A percentile compares a stretch with the other conserved stretches of the same genome.
Evolutionary conservation across 2,329 filamentous ascomycete species (phyloP).

Genomic region (Penicillium crustosum): DNA sequence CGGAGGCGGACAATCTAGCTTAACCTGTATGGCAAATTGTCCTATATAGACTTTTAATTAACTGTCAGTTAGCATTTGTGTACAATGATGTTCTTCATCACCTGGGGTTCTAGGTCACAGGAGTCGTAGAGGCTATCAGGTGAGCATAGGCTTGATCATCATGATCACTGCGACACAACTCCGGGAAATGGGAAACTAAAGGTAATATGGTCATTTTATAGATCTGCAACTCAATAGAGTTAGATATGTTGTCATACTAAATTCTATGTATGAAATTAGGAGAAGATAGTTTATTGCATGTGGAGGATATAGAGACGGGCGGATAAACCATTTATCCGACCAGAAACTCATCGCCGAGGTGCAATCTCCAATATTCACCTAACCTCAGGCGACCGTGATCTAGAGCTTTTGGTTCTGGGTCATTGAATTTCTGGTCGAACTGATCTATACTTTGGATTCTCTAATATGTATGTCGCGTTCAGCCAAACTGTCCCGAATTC

Average conservation of each 20-base stretch:
- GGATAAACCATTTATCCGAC: conserved; percentile 8
- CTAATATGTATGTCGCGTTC: background rate
- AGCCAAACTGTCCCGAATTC: background rate
- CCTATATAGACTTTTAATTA: background rate
- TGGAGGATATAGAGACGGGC: background rate
- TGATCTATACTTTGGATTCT: background rate
- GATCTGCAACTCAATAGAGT: background rate
- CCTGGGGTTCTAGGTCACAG: conserved; percentile 8
- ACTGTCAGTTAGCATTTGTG: background rate
- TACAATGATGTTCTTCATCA: conserved; percentile 6
- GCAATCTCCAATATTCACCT: conserved; percentile 1
- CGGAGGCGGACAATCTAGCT: background rate
- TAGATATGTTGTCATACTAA: background rate
- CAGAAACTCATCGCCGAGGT: conserved; percentile 12
- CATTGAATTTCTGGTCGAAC: background rate
- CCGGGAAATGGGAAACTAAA: background rate
- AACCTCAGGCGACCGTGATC: conserved; percentile 5
- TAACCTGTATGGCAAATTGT: background rate
- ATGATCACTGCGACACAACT: background rate
- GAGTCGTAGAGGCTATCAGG: conserved; percentile 1
- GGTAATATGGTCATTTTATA: conserved; percentile 1
- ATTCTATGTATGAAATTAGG: background rate
- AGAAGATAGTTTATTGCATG: background rate
- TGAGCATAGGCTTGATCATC: conserved; percentile 6
- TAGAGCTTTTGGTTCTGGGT: conserved; percentile 3